Conservation (phyloP, 225 moss, liverwort and hornwort genomes). For the Pseudoscleropodium purum region DNA sequence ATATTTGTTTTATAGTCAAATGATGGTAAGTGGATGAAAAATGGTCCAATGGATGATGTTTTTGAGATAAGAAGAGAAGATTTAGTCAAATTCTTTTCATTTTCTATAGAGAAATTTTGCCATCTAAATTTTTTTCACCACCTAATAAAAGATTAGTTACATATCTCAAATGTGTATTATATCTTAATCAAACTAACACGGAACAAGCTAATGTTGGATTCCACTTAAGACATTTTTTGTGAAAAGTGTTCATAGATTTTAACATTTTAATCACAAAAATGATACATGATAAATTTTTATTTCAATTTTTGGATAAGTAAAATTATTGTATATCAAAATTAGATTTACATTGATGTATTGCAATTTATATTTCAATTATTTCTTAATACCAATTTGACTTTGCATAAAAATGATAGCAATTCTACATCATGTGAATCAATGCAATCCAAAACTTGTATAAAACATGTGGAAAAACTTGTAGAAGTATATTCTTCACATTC, state of each 20-base stretch:
- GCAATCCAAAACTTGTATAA: not conserved
- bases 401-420: not conserved
- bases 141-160: not conserved
- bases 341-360: rapidly evolving
- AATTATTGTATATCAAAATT: not conserved
- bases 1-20: not conserved
- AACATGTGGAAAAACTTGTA: not conserved
- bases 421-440: too few species aligned
- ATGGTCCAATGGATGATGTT: too few species aligned
- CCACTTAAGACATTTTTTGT: not conserved
- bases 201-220: not conserved
- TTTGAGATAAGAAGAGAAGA: rapidly evolving
- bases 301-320: not conserved
- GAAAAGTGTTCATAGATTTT: not conserved
- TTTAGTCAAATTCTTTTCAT: not conserved
- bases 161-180: not conserved
- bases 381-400: not conserved
- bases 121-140: too few species aligned
- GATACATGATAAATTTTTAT: not conserved
- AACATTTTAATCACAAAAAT: not conserved
- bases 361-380: not conserved
- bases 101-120: too few species aligned
- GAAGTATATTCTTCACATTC: not conserved
- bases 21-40: not conserved
- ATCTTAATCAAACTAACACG: not conserved